Conservation (phyloP, 768 basidiomycete species). For the Leucosporidium scottii region DNA sequence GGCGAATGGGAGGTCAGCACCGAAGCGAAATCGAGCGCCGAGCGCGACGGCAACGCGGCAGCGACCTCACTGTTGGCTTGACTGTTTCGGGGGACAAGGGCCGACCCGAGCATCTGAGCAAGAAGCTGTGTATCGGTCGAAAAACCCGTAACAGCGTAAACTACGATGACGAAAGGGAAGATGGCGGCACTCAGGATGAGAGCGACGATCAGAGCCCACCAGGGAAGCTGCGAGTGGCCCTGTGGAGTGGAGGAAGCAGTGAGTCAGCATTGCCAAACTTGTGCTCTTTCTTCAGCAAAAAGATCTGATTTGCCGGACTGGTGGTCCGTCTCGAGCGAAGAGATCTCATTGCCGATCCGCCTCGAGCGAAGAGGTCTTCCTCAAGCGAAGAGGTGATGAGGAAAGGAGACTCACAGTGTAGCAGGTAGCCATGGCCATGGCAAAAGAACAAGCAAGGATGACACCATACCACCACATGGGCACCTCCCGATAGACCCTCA, state of each 20-base stretch:
- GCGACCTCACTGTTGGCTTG: slow-evolving; percentile 53
- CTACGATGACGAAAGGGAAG: slow-evolving; percentile 39
- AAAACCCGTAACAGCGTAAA: slow-evolving; percentile 35
- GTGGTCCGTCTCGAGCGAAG: too few relatives aligned
- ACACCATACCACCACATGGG: slow-evolving; percentile 37
- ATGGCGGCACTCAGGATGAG: slow-evolving; percentile 35
- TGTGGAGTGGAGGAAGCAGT: slow-evolving; percentile 12
- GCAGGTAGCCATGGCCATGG: slow-evolving; percentile 34
- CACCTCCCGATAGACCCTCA: slow-evolving; percentile 31
- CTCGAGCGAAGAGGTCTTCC: too few relatives aligned
- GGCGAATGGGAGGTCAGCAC: slow-evolving; percentile 44
- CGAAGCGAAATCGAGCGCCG: slow-evolving; percentile 23
- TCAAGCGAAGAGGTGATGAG: neutral
- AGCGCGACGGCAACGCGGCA: too few relatives aligned
- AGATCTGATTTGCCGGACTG: too few relatives aligned
- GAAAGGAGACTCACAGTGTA: neutral
- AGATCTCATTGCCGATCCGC: too few relatives aligned
- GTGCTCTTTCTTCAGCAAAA: too few relatives aligned
- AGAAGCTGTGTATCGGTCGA: slow-evolving; percentile 44
- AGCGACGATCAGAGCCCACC: slow-evolving; percentile 48
- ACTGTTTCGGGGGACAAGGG: slow-evolving; percentile 52
- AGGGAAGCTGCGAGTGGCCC: slow-evolving; percentile 32
- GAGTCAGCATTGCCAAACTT: slow-evolving; percentile 16
- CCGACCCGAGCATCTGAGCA: slow-evolving; percentile 51
- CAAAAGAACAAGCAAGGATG: slow-evolving; percentile 30